Percentiles rank a stretch among this genome's conserved stretches.
Conservation (phyloP, 345 rosid genomes). For the Euphorbia lathyris region DNA sequence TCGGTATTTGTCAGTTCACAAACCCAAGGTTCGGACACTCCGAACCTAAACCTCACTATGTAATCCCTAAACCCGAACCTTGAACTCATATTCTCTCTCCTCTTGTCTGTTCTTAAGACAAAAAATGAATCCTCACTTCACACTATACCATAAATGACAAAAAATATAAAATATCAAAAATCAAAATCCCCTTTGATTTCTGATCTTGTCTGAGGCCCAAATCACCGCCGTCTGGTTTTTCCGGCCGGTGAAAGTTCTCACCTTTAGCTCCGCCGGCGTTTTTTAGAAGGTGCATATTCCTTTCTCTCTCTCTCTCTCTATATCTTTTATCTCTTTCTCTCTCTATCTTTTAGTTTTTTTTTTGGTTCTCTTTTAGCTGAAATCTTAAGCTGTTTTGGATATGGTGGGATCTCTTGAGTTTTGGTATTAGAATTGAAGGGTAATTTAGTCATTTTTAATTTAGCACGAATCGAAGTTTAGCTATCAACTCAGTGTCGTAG, state of each 20-base stretch:
- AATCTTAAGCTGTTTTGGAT: conserved; percentile 1
- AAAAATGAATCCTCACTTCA: not conserved
- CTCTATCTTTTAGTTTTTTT: not conserved
- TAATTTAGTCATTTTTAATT: no score
- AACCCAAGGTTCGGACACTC: conserved; percentile 19
- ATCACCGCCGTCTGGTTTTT: conserved; percentile 8
- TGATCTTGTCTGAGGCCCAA: not conserved
- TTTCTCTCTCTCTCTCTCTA: not conserved
- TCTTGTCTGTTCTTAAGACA: conserved; percentile 6
- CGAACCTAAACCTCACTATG: not conserved
- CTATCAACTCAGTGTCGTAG: no score
- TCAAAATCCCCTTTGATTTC: not conserved
- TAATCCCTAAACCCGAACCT: conserved; percentile 19
- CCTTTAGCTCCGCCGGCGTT: no score
- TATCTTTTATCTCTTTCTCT: not conserved
- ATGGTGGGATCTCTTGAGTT: not conserved
- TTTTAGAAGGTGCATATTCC: not conserved
- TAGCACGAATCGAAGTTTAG: no score
- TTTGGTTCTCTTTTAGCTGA: not conserved
- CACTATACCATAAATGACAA: not conserved
- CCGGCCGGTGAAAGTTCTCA: not conserved
- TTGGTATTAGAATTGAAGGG: no score
- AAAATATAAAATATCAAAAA: not conserved
- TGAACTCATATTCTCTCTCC: not conserved
- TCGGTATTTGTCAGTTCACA: conserved; percentile 28